A percentile compares a stretch with the other conserved stretches of the same genome.
Conservation (phyloP, 352 stramenopile species). For the Phytophthora vignae region DNA sequence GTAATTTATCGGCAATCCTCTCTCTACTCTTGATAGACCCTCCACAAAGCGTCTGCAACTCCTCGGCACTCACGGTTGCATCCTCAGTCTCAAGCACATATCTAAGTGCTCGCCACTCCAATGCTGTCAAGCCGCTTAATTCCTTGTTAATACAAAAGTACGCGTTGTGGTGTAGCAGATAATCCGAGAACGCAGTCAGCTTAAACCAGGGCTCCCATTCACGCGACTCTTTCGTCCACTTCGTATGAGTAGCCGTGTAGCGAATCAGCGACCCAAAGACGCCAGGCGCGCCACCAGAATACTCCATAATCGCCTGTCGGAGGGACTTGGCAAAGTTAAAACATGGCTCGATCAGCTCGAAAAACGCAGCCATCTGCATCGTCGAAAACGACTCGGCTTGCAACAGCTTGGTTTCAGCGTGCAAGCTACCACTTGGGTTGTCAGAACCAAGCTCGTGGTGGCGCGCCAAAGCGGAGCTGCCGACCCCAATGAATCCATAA, state of each 20-base stretch:
- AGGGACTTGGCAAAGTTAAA: slow-evolving; percentile 23
- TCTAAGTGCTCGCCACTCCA: too few relatives aligned
- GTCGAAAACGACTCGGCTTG: slow-evolving; percentile 22
- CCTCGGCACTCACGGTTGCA: too few relatives aligned
- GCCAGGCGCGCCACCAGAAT: slow-evolving; percentile 30
- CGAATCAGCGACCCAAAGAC: slow-evolving; percentile 35
- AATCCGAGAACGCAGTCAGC: neutral
- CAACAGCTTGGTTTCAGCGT: neutral
- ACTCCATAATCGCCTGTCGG: slow-evolving; percentile 17
- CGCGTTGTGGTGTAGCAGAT: neutral
- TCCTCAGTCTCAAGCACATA: too few relatives aligned
- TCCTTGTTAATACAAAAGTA: too few relatives aligned
- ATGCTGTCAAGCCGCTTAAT: too few relatives aligned
- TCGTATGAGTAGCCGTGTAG: slow-evolving; percentile 19
- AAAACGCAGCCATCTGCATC: slow-evolving; percentile 34
- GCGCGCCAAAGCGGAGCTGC: too few relatives aligned
- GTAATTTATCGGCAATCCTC: too few relatives aligned
- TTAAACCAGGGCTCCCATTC: slow-evolving; percentile 21
- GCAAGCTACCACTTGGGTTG: too few relatives aligned
- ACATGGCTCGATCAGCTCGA: slow-evolving; percentile 17
- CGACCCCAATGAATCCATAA: too few relatives aligned
- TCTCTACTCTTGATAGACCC: too few relatives aligned
- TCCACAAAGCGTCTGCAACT: too few relatives aligned
- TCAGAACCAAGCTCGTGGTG: too few relatives aligned
- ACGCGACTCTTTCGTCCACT: slow-evolving; percentile 3